A percentile compares a stretch with the other conserved stretches of the same genome.
Conservation (phyloP, 2,329 filamentous ascomycete species). For the Talaromyces sp. region DNA sequence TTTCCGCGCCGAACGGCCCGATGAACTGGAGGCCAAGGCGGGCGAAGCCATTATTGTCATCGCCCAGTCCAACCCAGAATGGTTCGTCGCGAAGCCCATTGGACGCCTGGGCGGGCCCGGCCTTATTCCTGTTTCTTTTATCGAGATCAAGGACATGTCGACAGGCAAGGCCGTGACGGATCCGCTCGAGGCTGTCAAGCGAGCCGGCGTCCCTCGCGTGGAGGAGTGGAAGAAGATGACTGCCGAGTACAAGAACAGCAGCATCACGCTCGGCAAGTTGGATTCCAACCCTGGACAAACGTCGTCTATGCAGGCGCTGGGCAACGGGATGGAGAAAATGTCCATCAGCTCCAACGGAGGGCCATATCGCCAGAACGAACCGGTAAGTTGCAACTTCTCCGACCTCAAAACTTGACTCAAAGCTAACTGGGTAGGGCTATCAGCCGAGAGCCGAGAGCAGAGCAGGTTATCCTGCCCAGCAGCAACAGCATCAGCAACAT, state of each 20-base stretch:
- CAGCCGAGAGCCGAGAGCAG: conserved; percentile 37
- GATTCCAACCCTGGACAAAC: conserved; percentile 40
- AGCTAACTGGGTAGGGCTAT: conserved; percentile 20
- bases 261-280: conserved; percentile 90
- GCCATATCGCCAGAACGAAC: conserved; percentile 40
- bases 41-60: conserved; percentile 98
- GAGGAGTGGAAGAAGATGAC: conserved; percentile 99
- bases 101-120: conserved; percentile 91
- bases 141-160: conserved; percentile 92
- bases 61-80: conserved; percentile 95
- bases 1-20: conserved; percentile 89
- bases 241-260: conserved; percentile 98
- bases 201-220: conserved; percentile 85
- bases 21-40: conserved; percentile 90
- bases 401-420: conserved; percentile 13
- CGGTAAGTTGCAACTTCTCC: conserved; percentile 37
- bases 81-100: conserved; percentile 99
- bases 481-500: conserved; percentile 37
- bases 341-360: conserved; percentile 58
- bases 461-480: conserved; percentile 17
- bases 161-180: conserved; percentile 77
- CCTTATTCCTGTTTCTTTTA: conserved; percentile 91
- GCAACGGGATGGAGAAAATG: conserved; percentile 70
- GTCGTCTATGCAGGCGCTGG: conserved; percentile 51
- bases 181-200: conserved; percentile 75